Evolutionary conservation across 2,329 filamentous ascomycete species (phyloP).

Genomic region (Trichoderma aggressivum): DNA sequence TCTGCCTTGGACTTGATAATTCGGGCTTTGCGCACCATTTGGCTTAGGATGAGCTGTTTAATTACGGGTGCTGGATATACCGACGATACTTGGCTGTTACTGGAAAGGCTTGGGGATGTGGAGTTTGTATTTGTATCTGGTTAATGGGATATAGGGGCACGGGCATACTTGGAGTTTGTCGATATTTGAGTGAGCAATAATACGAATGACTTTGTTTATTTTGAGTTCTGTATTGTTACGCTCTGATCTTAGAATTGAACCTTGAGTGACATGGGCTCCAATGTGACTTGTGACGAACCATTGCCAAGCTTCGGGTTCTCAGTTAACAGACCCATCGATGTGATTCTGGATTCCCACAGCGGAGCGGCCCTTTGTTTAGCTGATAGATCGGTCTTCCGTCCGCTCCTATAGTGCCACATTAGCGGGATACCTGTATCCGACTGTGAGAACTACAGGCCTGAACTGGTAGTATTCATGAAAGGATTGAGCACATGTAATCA

Average conservation of each 20-base stretch:
- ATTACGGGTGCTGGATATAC: not conserved
- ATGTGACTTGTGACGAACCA: not conserved
- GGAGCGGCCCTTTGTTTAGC: not conserved
- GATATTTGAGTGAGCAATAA: not conserved
- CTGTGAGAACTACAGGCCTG: not conserved
- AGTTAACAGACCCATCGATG: not conserved
- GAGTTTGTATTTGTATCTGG: not conserved
- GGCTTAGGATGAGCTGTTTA: not conserved
- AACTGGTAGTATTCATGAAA: not conserved
- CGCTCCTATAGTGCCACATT: not conserved
- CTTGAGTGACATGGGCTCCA: no score
- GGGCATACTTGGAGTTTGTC: not conserved
- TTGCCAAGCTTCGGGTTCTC: no score
- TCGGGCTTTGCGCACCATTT: not conserved
- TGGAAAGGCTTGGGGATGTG: not conserved
- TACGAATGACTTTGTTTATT: not conserved
- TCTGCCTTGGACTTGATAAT: not conserved
- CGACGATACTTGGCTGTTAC: not conserved
- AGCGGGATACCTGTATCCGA: not conserved
- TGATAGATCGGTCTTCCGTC: not conserved
- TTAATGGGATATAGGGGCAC: not conserved
- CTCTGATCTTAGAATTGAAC: not conserved
- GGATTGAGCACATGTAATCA: not conserved
- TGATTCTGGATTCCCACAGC: not conserved
- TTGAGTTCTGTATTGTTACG: not conserved